These are phyloP conservation scores for Wickerhamiella alocasiicola DNA, from an alignment of 805 yeast species.

Conservation along the genomic window DNA sequence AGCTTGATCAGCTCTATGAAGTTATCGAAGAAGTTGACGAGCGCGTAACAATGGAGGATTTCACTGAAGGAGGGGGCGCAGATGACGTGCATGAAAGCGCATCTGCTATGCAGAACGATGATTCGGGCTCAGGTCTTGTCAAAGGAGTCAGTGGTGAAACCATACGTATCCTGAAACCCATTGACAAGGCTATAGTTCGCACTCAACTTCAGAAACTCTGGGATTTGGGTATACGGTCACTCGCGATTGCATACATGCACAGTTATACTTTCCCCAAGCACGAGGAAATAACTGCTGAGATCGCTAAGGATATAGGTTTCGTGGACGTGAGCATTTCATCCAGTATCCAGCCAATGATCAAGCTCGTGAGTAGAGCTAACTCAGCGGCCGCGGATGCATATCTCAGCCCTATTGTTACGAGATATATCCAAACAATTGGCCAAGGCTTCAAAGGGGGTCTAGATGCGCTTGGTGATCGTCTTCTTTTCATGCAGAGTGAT, in stretches of 20 bases:
- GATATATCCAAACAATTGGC: constrained; percentile 49
- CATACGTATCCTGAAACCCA: constrained; percentile 42
- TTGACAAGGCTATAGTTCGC: constrained; percentile 35
- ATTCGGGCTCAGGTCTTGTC: constrained; percentile 26
- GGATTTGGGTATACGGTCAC: constrained; percentile 47
- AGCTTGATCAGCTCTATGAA: constrained; percentile 60
- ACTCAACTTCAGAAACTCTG: constrained; percentile 35
- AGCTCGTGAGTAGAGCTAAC: constrained; percentile 60
- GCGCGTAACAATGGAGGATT: constrained; percentile 74
- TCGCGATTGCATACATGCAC: constrained; percentile 63
- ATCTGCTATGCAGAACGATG: constrained; percentile 22
- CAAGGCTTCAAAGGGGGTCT: constrained; percentile 46
- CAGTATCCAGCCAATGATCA: constrained; percentile 66
- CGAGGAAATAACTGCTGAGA: constrained; percentile 43
- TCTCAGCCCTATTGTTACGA: constrained; percentile 63
- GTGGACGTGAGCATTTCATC: constrained; percentile 54
- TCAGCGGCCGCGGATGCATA: constrained; percentile 76
- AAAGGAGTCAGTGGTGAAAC: constrained; percentile 59
- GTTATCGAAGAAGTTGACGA: constrained; percentile 78
- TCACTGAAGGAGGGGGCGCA: constrained; percentile 54
- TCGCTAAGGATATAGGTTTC: constrained; percentile 59
- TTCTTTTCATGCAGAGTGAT: constrained; percentile 81
- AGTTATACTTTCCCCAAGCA: constrained; percentile 63
- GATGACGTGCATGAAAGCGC: constrained; percentile 6
- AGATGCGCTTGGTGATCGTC: constrained; percentile 28